A percentile compares a stretch with the other conserved stretches of the same genome.
phyloP scores from a whole-genome alignment of 106 monocot genomes.

The Dendrobium officinale region DNA sequence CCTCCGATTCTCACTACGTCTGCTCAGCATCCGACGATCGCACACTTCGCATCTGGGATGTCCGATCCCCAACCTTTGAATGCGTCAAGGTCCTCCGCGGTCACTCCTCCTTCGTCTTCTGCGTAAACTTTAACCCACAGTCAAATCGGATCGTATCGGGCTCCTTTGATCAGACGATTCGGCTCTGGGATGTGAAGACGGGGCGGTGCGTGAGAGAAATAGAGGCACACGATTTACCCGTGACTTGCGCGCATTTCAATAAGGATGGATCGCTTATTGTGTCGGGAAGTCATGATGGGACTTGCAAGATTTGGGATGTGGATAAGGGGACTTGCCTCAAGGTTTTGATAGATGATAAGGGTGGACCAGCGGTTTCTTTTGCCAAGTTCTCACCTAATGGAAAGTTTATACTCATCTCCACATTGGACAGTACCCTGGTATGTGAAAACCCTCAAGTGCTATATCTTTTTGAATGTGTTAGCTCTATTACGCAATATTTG shows the following conservation, averaged over 20 bases:
- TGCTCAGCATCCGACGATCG: slow-evolving; percentile 97
- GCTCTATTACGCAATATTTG: too few relatives aligned
- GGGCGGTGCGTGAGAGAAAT: slow-evolving; percentile 52
- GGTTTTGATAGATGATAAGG: slow-evolving; percentile 64
- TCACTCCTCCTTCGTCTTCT: slow-evolving; percentile 81
- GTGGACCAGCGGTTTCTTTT: slow-evolving; percentile 66
- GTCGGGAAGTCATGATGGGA: slow-evolving; percentile 82
- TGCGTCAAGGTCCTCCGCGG: slow-evolving; percentile 71
- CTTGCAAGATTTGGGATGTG: slow-evolving; percentile 86
- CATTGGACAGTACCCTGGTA: slow-evolving; percentile 76
- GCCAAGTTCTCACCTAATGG: slow-evolving; percentile 96
- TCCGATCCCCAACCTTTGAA: slow-evolving; percentile 27
- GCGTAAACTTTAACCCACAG: slow-evolving; percentile 79
- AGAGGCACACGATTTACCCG: slow-evolving; percentile 59
- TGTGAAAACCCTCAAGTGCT: not conserved
- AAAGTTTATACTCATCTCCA: slow-evolving; percentile 81
- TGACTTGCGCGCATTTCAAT: slow-evolving; percentile 77
- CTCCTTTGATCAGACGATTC: slow-evolving; percentile 63
- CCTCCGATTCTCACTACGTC: slow-evolving; percentile 84
- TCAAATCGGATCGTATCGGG: slow-evolving; percentile 67
- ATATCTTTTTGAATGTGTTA: not conserved
- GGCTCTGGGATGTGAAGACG: slow-evolving; percentile 70
- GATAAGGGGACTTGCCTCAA: slow-evolving; percentile 65
- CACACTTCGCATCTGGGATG: slow-evolving; percentile 79
- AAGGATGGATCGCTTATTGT: slow-evolving; percentile 78